Conservation (phyloP, 2,329 filamentous ascomycete species). For the Claviceps capensis region DNA sequence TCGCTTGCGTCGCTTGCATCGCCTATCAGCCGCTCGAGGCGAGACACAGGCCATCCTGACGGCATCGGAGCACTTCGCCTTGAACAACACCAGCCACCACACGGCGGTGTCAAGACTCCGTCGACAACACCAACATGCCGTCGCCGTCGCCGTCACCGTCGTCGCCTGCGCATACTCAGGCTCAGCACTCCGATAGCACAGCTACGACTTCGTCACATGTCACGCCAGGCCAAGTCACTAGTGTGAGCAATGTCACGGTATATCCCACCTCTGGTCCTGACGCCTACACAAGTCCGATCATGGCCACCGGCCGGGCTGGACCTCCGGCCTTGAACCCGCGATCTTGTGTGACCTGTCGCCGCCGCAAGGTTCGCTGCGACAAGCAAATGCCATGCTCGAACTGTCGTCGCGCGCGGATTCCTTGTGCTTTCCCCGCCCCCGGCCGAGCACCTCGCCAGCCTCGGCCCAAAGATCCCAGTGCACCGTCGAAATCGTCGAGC, state of each 20-base stretch:
- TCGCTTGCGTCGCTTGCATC: not conserved
- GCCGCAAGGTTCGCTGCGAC: conserved; percentile 62
- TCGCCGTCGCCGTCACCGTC: conserved; percentile 12
- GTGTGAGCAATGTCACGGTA: conserved; percentile 19
- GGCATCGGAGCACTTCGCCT: not conserved
- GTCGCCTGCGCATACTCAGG: conserved; percentile 6
- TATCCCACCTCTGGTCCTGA: conserved; percentile 27
- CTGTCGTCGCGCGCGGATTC: conserved; percentile 54
- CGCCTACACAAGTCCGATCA: conserved; percentile 22
- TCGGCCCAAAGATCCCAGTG: conserved; percentile 51
- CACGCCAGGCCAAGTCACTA: conserved; percentile 7
- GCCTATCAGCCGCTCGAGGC: not conserved
- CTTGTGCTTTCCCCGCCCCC: conserved; percentile 62
- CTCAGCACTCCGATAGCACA: conserved; percentile 9
- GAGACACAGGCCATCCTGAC: not conserved
- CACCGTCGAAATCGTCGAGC: conserved; percentile 42
- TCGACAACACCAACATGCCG: conserved; percentile 10
- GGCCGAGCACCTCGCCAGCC: conserved; percentile 57
- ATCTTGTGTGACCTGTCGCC: conserved; percentile 36
- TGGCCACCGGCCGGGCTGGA: conserved; percentile 18
- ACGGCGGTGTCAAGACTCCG: conserved; percentile 11
- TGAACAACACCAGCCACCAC: not conserved
- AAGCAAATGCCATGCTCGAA: conserved; percentile 66
- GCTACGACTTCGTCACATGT: conserved; percentile 6
- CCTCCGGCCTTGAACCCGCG: conserved; percentile 29